phyloP scores from a whole-genome alignment of 2,329 filamentous ascomycete species.

The Clathrospora elynae region DNA sequence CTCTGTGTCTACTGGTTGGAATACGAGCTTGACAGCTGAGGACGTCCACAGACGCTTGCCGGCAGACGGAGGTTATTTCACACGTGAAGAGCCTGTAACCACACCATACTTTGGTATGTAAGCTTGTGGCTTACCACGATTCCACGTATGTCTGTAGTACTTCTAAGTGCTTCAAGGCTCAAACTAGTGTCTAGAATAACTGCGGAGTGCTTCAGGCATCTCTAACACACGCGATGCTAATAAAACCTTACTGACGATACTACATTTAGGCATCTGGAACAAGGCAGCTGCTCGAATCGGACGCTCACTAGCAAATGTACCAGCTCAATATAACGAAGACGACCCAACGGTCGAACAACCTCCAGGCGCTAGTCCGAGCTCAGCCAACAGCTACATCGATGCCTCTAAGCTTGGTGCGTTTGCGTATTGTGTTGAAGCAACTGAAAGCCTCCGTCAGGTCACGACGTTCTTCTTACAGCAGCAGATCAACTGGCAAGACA shows the following conservation, averaged over 20 bases:
- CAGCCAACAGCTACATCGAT: conserved; percentile 41
- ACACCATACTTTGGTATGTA: conserved; percentile 38
- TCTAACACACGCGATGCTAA: background rate
- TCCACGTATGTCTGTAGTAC: no score
- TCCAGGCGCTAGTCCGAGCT: conserved; percentile 38
- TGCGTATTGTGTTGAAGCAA: conserved; percentile 43
- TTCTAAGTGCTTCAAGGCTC: no score
- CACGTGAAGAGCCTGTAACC: conserved; percentile 40
- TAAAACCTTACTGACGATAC: conserved; percentile 21
- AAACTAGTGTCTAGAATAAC: no score
- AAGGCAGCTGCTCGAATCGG: conserved; percentile 43
- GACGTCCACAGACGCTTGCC: conserved; percentile 42
- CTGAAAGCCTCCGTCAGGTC: conserved; percentile 42
- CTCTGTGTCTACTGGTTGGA: conserved; percentile 42
- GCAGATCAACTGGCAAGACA: conserved; percentile 43
- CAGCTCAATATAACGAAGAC: conserved; percentile 44
- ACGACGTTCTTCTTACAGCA: conserved; percentile 45
- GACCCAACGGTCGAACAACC: conserved; percentile 31
- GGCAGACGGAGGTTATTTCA: conserved; percentile 44
- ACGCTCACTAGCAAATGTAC: conserved; percentile 39
- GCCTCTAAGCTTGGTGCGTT: conserved; percentile 44
- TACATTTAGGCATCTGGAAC: conserved; percentile 44
- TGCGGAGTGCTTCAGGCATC: background rate
- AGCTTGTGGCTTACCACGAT: no score
- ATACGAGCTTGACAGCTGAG: conserved; percentile 42